Conservation (phyloP, 345 rosid genomes). For the Carallia brachiata region DNA sequence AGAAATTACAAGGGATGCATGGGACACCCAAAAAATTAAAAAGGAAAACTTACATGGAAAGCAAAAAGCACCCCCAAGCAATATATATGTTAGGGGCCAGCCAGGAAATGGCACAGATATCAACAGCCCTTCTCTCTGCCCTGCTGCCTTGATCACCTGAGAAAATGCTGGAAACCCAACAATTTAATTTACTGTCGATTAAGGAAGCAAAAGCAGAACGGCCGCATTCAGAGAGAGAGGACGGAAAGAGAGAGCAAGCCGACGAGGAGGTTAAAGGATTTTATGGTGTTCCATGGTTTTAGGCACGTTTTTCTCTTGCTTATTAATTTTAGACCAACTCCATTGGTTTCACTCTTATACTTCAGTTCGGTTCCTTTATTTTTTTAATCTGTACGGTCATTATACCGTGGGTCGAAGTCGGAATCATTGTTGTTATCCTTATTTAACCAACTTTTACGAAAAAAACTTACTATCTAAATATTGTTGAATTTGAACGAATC, state of each 20-base stretch:
- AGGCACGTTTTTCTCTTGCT: constrained; percentile 8
- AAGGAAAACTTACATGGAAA: neutral
- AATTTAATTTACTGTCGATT: neutral
- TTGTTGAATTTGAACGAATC: too few species aligned
- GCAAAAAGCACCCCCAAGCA: neutral
- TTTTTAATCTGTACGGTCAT: too few species aligned
- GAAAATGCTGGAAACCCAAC: neutral
- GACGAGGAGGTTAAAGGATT: neutral
- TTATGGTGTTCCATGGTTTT: constrained; percentile 12
- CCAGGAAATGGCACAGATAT: neutral
- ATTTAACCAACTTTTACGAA: too few species aligned
- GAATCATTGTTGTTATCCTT: too few species aligned
- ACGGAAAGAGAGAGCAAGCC: neutral
- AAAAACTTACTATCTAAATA: too few species aligned
- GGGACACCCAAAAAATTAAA: too few species aligned
- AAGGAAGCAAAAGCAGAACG: neutral
- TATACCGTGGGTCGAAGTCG: too few species aligned
- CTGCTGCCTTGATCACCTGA: neutral
- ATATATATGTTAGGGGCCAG: too few species aligned
- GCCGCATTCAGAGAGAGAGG: neutral
- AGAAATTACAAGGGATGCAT: neutral
- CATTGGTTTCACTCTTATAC: too few species aligned
- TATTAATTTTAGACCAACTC: too few species aligned
- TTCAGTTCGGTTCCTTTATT: too few species aligned
- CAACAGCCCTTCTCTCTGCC: neutral